Conservation (phyloP, 2,329 filamentous ascomycete genomes). For the Emydomyces testavorans region DNA sequence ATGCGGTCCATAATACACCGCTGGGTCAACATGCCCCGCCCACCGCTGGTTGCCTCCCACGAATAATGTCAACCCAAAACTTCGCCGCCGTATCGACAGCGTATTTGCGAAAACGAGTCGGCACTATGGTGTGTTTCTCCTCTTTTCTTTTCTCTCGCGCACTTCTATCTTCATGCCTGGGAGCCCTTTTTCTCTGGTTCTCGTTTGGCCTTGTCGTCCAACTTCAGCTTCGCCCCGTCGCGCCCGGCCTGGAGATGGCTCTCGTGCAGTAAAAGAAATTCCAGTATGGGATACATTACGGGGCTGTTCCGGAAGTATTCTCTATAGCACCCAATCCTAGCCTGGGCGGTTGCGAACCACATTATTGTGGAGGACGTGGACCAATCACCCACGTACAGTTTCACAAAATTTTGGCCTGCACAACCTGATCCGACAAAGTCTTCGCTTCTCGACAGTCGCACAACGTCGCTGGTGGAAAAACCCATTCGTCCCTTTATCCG, state of each 20-base stretch:
- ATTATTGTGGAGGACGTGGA: conserved; percentile 10
- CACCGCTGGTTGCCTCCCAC: neutral
- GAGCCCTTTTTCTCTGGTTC: neutral
- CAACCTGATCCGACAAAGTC: conserved; percentile 5
- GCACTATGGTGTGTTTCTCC: conserved; percentile 4
- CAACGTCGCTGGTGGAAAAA: neutral
- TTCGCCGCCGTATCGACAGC: conserved; percentile 7
- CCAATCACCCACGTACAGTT: conserved; percentile 10
- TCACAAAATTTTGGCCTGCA: conserved; percentile 4
- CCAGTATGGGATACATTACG: neutral
- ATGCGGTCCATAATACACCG: neutral
- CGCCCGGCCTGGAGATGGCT: neutral
- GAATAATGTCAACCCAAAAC: conserved; percentile 2
- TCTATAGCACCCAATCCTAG: conserved; percentile 1
- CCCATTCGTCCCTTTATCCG: neutral
- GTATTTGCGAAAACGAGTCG: conserved; percentile 3
- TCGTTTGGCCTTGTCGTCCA: neutral
- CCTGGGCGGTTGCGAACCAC: conserved; percentile 6
- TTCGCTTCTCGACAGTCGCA: neutral
- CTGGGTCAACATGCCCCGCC: conserved; percentile 3
- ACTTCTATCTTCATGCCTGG: neutral
- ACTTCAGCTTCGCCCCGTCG: neutral
- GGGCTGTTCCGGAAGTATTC: neutral
- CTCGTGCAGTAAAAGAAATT: neutral
- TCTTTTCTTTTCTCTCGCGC: conserved; percentile 1